Evolutionary conservation across 441 rosid genomes (phyloP).

Genomic region (Bocquillonia castaneifolia): DNA sequence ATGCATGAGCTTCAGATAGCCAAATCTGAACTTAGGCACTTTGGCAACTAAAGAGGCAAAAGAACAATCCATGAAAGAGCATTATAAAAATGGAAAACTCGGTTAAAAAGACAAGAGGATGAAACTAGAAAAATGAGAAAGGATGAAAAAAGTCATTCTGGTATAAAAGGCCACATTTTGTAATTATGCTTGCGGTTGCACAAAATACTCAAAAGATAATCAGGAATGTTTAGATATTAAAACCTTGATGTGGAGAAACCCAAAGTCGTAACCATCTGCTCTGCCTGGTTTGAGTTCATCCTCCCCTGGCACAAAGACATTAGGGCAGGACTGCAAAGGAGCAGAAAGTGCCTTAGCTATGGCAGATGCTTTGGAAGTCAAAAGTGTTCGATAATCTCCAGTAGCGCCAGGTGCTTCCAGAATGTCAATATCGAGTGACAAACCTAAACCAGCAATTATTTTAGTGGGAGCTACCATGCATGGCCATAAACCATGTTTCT

Average conservation of each 20-base stretch:
- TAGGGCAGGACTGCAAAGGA: constrained; percentile 52
- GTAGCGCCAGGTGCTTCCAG: constrained; percentile 86
- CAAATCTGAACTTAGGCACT: no score
- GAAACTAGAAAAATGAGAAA: neutral
- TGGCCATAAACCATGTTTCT: constrained; percentile 78
- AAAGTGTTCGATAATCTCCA: constrained; percentile 83
- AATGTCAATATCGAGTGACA: constrained; percentile 89
- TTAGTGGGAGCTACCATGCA: constrained; percentile 99
- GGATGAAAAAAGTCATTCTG: neutral
- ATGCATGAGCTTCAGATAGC: no score
- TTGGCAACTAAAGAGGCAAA: no score
- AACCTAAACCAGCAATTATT: constrained; percentile 90
- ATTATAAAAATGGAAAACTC: neutral
- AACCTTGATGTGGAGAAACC: constrained; percentile 86
- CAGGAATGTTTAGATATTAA: constrained; percentile 8
- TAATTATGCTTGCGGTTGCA: neutral
- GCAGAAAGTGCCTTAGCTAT: constrained; percentile 81
- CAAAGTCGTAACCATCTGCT: constrained; percentile 80
- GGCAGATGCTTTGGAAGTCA: constrained; percentile 77
- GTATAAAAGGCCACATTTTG: neutral
- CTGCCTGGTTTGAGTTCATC: constrained; percentile 66
- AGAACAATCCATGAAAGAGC: no score
- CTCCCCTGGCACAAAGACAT: constrained; percentile 80
- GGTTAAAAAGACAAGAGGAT: neutral
- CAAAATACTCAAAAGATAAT: constrained; percentile 8